Conservation (phyloP, 139 green algal genomes). For the Coccomyxa sp. region DNA sequence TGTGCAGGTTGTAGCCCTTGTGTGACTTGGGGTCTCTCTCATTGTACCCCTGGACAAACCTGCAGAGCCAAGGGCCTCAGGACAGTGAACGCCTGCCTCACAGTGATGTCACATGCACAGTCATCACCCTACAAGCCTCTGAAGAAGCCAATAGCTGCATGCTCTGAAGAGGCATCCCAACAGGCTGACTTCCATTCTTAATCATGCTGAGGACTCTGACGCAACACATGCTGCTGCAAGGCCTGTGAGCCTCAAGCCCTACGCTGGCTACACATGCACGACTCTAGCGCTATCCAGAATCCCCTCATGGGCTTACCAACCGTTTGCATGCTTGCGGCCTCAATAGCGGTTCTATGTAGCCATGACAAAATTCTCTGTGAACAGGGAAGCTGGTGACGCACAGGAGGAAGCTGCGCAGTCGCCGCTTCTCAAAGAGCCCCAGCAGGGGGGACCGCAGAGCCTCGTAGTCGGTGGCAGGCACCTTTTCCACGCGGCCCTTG, state of each 20-base stretch:
- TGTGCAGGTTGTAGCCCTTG: conserved; percentile 78
- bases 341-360: no score
- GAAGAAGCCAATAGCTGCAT: no score
- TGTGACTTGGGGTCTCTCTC: conserved; percentile 74
- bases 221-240: no score
- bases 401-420: conserved; percentile 90
- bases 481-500: conserved; percentile 87
- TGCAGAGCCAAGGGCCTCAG: conserved; percentile 14
- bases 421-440: conserved; percentile 97
- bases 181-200: no score
- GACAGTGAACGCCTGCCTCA: neutral
- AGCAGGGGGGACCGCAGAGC: conserved; percentile 89
- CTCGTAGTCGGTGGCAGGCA: conserved; percentile 92
- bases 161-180: no score
- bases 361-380: no score
- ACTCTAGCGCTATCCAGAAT: no score
- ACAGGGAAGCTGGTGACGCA: conserved; percentile 20
- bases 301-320: no score
- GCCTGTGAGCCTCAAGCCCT: no score
- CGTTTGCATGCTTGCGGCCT: no score
- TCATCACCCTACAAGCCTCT: neutral
- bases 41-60: conserved; percentile 94
- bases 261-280: no score
- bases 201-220: no score
- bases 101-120: neutral